Evolutionary conservation across 768 basidiomycete genomes (phyloP).

Genomic region (Nidularia pulvinata): DNA sequence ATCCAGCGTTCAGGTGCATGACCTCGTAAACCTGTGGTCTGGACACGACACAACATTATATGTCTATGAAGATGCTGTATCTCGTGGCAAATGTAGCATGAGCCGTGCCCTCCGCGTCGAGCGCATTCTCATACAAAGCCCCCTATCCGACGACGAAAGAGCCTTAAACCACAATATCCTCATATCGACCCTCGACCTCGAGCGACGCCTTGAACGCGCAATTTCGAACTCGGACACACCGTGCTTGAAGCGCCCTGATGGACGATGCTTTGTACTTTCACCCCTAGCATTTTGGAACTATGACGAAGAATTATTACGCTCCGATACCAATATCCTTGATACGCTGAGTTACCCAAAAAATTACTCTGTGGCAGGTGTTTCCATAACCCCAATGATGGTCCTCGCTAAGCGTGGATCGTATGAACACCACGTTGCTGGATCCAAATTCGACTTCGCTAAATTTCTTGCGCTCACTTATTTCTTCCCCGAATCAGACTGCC

Average conservation of each 20-base stretch:
- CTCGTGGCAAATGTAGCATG: slow-evolving; percentile 68
- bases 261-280: slow-evolving; percentile 68
- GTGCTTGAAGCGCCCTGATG: slow-evolving; percentile 54
- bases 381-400: slow-evolving; percentile 74
- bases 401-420: slow-evolving; percentile 65
- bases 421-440: slow-evolving; percentile 44
- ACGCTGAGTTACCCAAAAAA: slow-evolving; percentile 56
- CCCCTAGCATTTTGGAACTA: slow-evolving; percentile 78
- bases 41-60: slow-evolving; percentile 55
- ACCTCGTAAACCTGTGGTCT: slow-evolving; percentile 75
- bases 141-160: slow-evolving; percentile 38
- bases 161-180: slow-evolving; percentile 65
- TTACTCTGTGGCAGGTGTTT: slow-evolving; percentile 59
- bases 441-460: slow-evolving; percentile 61
- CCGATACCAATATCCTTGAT: slow-evolving; percentile 56
- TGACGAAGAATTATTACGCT: slow-evolving; percentile 48
- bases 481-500: slow-evolving; percentile 76
- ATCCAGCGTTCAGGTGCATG: slow-evolving; percentile 54
- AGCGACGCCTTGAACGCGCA: slow-evolving; percentile 50
- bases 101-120: slow-evolving; percentile 77
- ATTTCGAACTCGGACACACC: slow-evolving; percentile 34
- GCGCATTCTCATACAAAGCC: slow-evolving; percentile 69
- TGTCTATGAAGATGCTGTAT: slow-evolving; percentile 68
- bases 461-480: slow-evolving; percentile 83
- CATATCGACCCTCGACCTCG: slow-evolving; percentile 62